Percentiles rank a stretch among this genome's conserved stretches.
phyloP scores from a whole-genome alignment of 805 yeast species.

The Myxozyma sirexii region DNA sequence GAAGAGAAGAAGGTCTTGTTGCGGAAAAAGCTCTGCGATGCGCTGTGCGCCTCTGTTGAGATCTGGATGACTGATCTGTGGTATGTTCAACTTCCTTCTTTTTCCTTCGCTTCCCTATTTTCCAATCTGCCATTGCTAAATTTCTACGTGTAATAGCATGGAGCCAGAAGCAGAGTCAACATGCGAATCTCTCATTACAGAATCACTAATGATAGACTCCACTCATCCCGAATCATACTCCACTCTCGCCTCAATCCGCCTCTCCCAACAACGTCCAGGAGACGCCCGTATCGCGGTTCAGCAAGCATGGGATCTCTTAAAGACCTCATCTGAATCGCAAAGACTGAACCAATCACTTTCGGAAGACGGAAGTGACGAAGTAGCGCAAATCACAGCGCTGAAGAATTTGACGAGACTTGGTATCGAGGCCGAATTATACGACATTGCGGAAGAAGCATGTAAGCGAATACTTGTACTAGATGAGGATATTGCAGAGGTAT shows the following conservation, averaged over 20 bases:
- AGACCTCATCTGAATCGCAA: conserved; percentile 46
- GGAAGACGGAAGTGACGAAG: conserved; percentile 39
- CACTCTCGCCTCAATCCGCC: conserved; percentile 79
- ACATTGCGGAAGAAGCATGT: conserved; percentile 66
- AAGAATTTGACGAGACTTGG: conserved; percentile 72
- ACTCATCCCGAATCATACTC: conserved; percentile 80
- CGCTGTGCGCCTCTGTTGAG: conserved; percentile 82
- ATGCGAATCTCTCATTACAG: conserved; percentile 72
- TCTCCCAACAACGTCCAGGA: conserved; percentile 74
- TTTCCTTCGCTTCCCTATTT: no score
- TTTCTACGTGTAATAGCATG: no score
- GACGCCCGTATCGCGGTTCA: conserved; percentile 73
- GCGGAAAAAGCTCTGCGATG: conserved; percentile 68
- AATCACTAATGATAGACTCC: conserved; percentile 57
- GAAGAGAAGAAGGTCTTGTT: conserved; percentile 43
- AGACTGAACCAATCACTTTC: conserved; percentile 38
- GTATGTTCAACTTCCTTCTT: conserved; percentile 25
- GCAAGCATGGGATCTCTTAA: conserved; percentile 74
- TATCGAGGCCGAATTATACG: conserved; percentile 74
- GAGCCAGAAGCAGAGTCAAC: conserved; percentile 80
- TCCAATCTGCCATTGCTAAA: no score
- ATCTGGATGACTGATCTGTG: conserved; percentile 47
- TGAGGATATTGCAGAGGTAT: conserved; percentile 80
- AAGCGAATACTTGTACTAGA: conserved; percentile 71
- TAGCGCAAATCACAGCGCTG: conserved; percentile 70